Conservation (phyloP, 345 rosid genomes). For the Xanthoceras sorbifolium region DNA sequence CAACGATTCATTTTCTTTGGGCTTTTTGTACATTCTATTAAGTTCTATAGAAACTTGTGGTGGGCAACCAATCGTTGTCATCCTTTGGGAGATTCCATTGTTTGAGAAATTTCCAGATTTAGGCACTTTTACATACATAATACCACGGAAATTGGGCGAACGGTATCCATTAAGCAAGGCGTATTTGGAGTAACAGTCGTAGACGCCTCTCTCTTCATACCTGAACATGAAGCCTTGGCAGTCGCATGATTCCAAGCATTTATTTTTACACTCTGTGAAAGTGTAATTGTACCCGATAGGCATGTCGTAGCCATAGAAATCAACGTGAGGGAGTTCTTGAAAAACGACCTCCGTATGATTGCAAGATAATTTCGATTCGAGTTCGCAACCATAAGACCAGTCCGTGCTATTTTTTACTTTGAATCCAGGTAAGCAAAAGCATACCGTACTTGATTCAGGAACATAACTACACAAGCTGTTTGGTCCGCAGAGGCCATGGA, state of each 20-base stretch:
- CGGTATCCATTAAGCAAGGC: constrained; percentile 28
- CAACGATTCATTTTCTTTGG: not conserved
- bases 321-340: constrained; percentile 19
- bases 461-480: constrained; percentile 33
- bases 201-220: not conserved
- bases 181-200: constrained; percentile 27
- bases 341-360: constrained; percentile 9
- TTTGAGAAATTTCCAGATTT: constrained; percentile 3
- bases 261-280: constrained; percentile 14
- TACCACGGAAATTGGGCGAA: constrained; percentile 2
- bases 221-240: constrained; percentile 32
- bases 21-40: constrained; percentile 9
- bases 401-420: constrained; percentile 21
- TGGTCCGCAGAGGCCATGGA: constrained; percentile 38
- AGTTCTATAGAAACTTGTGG: not conserved
- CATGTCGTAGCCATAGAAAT: constrained; percentile 38
- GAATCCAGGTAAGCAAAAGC: constrained; percentile 38
- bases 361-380: constrained; percentile 23
- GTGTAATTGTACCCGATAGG: constrained; percentile 1
- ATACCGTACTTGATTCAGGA: constrained; percentile 19
- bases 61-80: not conserved
- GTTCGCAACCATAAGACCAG: constrained; percentile 39
- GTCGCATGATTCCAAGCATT: constrained; percentile 25
- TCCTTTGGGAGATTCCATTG: not conserved
- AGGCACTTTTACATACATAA: constrained; percentile 27